A percentile compares a stretch with the other conserved stretches of the same genome.
These are phyloP conservation scores for Grosmannia penicillata DNA, from an alignment of 2,329 filamentous ascomycete genomes.

Conservation along the genomic window DNA sequence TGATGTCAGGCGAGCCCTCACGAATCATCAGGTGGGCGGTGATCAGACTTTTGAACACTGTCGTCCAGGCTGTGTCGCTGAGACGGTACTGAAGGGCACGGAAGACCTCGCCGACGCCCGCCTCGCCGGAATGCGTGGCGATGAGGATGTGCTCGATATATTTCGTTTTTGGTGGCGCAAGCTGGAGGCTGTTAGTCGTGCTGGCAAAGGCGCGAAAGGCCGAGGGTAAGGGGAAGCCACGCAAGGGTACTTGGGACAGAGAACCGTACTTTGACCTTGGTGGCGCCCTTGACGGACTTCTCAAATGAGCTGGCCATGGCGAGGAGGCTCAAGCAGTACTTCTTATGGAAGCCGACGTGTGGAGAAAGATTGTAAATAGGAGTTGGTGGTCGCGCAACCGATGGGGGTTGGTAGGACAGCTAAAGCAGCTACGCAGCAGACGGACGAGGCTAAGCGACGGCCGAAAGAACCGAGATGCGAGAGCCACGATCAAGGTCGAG, in stretches of 20 bases:
- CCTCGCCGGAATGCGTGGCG: conserved; percentile 87
- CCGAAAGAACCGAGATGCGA: no score
- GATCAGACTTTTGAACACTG: conserved; percentile 94
- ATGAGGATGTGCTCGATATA: conserved; percentile 98
- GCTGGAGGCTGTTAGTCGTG: conserved; percentile 30
- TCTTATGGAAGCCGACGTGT: no score
- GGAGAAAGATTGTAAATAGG: background rate
- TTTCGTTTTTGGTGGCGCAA: conserved; percentile 94
- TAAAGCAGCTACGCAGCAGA: no score
- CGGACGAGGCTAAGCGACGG: no score
- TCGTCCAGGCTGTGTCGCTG: conserved; percentile 97
- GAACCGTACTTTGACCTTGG: conserved; percentile 74
- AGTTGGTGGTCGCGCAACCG: background rate
- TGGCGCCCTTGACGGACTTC: conserved; percentile 97
- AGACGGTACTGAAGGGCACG: conserved; percentile 76
- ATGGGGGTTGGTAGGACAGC: no score
- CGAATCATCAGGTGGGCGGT: conserved; percentile 95
- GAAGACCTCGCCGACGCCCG: conserved; percentile 90
- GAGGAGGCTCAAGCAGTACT: background rate
- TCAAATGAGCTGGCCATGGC: conserved; percentile 80
- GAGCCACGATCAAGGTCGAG: no score
- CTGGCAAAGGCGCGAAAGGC: conserved; percentile 1
- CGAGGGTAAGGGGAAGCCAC: background rate
- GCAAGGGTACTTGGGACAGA: background rate
- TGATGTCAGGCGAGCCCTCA: conserved; percentile 81